These are phyloP conservation scores for Fraxinus latifolia DNA, from an alignment of 305 asterid genomes.

Conservation along the genomic window DNA sequence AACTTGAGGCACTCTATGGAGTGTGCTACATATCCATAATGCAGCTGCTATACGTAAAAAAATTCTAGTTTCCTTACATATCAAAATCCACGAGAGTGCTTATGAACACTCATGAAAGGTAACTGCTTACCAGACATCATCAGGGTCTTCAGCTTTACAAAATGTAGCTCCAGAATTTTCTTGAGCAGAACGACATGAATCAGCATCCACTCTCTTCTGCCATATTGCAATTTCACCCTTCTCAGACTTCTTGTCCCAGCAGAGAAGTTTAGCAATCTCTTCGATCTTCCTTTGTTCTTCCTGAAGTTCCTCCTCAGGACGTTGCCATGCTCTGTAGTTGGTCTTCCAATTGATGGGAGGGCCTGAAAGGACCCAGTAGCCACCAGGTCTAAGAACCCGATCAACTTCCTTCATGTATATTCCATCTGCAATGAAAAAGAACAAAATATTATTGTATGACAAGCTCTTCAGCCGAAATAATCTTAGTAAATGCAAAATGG, in stretches of 20 bases:
- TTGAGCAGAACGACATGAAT: slow-evolving; percentile 71
- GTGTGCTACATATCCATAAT: not conserved
- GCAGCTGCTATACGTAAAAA: not conserved
- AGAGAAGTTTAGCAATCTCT: slow-evolving; percentile 81
- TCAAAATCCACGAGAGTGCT: not conserved
- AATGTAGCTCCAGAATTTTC: slow-evolving; percentile 59
- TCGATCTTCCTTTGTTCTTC: slow-evolving; percentile 91
- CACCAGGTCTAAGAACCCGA: slow-evolving; percentile 95
- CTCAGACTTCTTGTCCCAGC: slow-evolving; percentile 94
- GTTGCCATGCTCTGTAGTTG: slow-evolving; percentile 84
- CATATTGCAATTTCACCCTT: slow-evolving; percentile 86
- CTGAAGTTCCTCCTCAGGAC: slow-evolving; percentile 79
- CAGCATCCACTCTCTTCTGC: slow-evolving; percentile 83
- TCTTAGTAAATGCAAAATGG: not conserved
- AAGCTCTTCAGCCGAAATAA: not conserved
- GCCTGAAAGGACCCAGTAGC: slow-evolving; percentile 96
- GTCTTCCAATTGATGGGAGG: slow-evolving; percentile 90
- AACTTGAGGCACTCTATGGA: slow-evolving; percentile 11
- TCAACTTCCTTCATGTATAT: slow-evolving; percentile 94
- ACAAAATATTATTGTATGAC: slow-evolving; percentile 14
- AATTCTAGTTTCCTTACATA: not conserved
- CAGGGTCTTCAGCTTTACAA: slow-evolving; percentile 65
- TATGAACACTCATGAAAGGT: not conserved
- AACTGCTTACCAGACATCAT: slow-evolving; percentile 71
- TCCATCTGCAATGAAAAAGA: slow-evolving; percentile 58